These are phyloP conservation scores for Lactarius evosmus DNA, from an alignment of 768 basidiomycete genomes.

Conservation along the genomic window DNA sequence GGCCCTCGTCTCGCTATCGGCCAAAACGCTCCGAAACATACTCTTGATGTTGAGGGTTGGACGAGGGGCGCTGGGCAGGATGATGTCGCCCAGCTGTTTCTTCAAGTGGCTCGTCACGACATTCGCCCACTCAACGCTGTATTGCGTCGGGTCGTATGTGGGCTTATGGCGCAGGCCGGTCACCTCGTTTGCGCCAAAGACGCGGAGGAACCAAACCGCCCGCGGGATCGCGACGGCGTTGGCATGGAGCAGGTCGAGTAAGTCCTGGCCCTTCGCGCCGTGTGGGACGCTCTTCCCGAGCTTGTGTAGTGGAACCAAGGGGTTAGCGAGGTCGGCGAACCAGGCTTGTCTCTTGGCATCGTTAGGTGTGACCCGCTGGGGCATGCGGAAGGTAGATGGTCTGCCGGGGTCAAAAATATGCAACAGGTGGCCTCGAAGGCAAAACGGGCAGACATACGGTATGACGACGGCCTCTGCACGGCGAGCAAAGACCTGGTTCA, in stretches of 20 bases:
- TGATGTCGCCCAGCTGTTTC: constrained; percentile 77
- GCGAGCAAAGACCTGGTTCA: constrained; percentile 71
- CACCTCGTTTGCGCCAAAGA: constrained; percentile 85
- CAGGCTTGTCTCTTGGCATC: constrained; percentile 76
- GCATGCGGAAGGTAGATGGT: constrained; percentile 69
- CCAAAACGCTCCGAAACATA: constrained; percentile 76
- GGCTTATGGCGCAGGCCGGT: constrained; percentile 75
- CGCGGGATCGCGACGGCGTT: constrained; percentile 76
- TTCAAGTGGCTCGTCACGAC: constrained; percentile 78
- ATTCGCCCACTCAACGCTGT: constrained; percentile 83
- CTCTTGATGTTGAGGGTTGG: constrained; percentile 78
- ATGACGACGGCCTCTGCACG: constrained; percentile 54
- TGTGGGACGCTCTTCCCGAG: constrained; percentile 84
- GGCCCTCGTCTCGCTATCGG: constrained; percentile 66
- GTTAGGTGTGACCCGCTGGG: constrained; percentile 77
- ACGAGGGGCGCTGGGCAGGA: constrained; percentile 73
- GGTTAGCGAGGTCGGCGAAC: constrained; percentile 81
- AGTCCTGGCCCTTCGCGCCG: constrained; percentile 79
- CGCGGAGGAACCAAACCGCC: constrained; percentile 85
- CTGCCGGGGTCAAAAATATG: constrained; percentile 36
- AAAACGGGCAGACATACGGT: constrained; percentile 48
- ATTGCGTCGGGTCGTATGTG: constrained; percentile 75
- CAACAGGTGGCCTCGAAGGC: background rate
- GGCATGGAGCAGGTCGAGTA: constrained; percentile 73
- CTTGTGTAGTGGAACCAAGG: constrained; percentile 75